A percentile compares a stretch with the other conserved stretches of the same genome.
Conservation (phyloP, 495 filamentous ascomycete species). For the Trichoderma virens region DNA sequence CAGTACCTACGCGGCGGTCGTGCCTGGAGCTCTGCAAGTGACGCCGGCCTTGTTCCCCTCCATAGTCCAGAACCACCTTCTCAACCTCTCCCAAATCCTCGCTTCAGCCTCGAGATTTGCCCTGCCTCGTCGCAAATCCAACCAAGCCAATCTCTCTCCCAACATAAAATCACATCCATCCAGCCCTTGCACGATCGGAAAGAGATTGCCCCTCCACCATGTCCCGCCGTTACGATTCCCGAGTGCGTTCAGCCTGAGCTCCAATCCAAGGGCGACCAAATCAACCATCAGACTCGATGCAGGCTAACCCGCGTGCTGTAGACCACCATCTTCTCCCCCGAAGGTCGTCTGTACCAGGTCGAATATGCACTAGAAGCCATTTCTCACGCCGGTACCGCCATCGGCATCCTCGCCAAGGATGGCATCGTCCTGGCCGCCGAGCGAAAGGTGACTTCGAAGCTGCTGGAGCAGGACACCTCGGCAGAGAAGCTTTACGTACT, state of each 20-base stretch:
- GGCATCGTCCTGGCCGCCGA: constrained; percentile 98
- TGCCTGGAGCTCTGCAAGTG: constrained; percentile 29
- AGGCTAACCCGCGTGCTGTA: constrained; percentile 43
- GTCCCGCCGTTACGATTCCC: constrained; percentile 97
- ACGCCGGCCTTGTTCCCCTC: constrained; percentile 12
- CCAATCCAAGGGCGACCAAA: too few species aligned
- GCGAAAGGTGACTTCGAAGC: constrained; percentile 98
- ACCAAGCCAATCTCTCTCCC: not conserved
- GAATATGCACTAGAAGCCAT: constrained; percentile 99
- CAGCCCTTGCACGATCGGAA: not conserved
- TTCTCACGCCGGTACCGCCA: constrained; percentile 92
- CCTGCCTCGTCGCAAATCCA: constrained; percentile 19
- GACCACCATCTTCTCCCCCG: constrained; percentile 99
- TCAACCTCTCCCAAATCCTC: too few species aligned
- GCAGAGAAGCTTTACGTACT: constrained; percentile 99
- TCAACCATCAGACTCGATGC: too few species aligned
- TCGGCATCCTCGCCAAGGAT: constrained; percentile 94
- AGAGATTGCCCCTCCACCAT: constrained; percentile 39
- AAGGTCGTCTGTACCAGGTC: constrained; percentile 96
- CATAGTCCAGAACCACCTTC: constrained; percentile 1
- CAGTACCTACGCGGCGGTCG: constrained; percentile 26
- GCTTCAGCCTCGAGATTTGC: constrained; percentile 19
- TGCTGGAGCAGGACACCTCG: constrained; percentile 97
- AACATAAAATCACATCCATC: not conserved
- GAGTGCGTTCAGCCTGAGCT: constrained; percentile 49